Evolutionary conservation across 495 filamentous ascomycete genomes (phyloP), one percentile per base, ranked within the genome.

Genomic region (Cercophora newfieldiana): DNA sequence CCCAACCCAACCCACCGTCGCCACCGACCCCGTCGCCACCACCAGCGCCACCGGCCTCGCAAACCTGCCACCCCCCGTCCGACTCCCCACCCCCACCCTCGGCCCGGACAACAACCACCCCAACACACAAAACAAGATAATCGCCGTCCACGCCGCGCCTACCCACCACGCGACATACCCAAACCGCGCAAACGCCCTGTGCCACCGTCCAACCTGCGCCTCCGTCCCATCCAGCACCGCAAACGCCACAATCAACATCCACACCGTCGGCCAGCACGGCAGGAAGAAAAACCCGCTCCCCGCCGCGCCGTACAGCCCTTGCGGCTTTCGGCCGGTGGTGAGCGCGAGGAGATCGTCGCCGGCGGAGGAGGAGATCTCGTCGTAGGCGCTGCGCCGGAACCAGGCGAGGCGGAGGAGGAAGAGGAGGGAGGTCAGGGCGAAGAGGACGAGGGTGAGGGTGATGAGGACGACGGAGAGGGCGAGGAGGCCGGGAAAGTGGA

Each of bases 381-480:
- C 30, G 18, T 21, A 19, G 29, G 64, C 29, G 1, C 22, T 1
- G 3, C 18, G 56, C 10, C 61, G 64, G 49, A 57, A 63, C 44
- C 33, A 57, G n/a, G 33, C 5, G 16, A 69, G 18, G 16, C 58
- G 47, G 10, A 48, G 3, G 28, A 70, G 25, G 37, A 69, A 67
- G 26, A 72, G 24, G 18, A 59, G 8, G 2, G 65, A 37, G 18
- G 28, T 12, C 2, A 67, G 26, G 18, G 51, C 12, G 29, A 67
- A 72, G 24, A 67, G 48, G 1, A 59, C 56, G 16, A 66, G 37
- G 28, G 57, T 19, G 21, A 25, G 24, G 28, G 69, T 31, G 62
- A 67, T 67, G 47, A 69, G 48, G 26, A 48, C 44, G 18, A 57
- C 59, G 2, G 62, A 65, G 3, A 66, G 12, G 10, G 67, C 44